Conservation (phyloP, 305 asterid species). For the Withania somnifera region DNA sequence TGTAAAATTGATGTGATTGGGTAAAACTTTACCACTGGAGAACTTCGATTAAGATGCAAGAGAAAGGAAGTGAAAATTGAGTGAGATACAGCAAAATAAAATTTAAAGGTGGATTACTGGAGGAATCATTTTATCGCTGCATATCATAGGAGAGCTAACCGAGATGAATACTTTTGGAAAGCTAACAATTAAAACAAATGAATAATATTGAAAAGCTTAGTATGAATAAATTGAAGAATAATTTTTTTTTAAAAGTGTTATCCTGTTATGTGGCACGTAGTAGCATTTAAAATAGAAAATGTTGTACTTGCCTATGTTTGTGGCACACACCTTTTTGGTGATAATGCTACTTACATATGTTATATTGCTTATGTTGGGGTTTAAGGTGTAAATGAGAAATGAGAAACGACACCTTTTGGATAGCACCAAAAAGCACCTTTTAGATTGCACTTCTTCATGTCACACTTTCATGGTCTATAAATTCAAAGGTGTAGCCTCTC, state of each 20-base stretch:
- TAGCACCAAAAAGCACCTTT: too few species aligned
- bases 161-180: background rate
- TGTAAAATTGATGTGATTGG: background rate
- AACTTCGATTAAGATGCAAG: background rate
- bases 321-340: background rate
- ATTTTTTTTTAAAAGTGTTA: background rate
- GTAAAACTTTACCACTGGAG: background rate
- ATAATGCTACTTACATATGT: background rate
- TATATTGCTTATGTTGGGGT: background rate
- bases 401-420: too few species aligned
- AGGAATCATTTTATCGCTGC: background rate
- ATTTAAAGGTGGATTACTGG: background rate
- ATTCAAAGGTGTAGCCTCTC: too few species aligned
- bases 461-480: too few species aligned
- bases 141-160: background rate
- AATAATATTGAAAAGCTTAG: background rate
- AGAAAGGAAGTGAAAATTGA: background rate
- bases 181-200: background rate
- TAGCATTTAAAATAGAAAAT: background rate
- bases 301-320: background rate
- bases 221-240: background rate
- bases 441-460: too few species aligned
- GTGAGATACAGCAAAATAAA: background rate
- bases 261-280: background rate
- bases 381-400: too few species aligned